phyloP scores from a whole-genome alignment of 257 asterid genomes.

The Nicotiana tomentosiformis region DNA sequence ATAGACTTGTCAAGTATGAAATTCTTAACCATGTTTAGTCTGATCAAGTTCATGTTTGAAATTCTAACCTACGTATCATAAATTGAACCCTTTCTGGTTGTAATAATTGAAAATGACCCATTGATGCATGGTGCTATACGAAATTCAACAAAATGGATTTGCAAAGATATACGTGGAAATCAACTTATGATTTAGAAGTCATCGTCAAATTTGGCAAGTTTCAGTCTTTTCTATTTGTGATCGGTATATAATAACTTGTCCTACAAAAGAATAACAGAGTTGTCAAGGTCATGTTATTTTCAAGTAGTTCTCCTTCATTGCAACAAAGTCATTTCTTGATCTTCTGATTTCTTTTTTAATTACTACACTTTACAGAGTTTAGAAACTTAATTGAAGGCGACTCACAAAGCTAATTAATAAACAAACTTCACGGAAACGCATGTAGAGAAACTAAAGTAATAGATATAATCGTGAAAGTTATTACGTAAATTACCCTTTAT shows the following conservation, averaged over 20 bases:
- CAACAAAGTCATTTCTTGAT: not conserved
- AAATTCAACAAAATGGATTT: not conserved
- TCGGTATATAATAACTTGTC: too few relatives aligned
- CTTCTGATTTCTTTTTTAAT: not conserved
- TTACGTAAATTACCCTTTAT: too few relatives aligned
- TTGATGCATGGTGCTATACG: not conserved
- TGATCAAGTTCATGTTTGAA: not conserved
- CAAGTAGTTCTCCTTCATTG: not conserved
- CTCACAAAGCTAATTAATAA: too few relatives aligned
- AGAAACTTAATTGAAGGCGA: too few relatives aligned
- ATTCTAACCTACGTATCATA: not conserved
- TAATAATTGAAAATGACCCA: not conserved
- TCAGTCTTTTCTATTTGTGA: not conserved
- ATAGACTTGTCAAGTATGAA: not conserved
- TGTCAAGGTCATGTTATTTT: not conserved
- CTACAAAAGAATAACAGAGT: not conserved
- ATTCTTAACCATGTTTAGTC: not conserved
- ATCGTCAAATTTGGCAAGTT: not conserved
- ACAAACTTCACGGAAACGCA: too few relatives aligned
- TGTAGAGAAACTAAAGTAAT: too few relatives aligned
- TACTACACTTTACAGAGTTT: not conserved
- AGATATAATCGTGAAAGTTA: too few relatives aligned
- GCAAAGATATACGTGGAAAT: not conserved
- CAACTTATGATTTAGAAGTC: not conserved
- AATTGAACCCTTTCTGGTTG: not conserved